Evolutionary conservation across 2,329 filamentous ascomycete species (phyloP), one percentile per base, ranked within the genome.

Genomic region (Rugonectria rugulosa): DNA sequence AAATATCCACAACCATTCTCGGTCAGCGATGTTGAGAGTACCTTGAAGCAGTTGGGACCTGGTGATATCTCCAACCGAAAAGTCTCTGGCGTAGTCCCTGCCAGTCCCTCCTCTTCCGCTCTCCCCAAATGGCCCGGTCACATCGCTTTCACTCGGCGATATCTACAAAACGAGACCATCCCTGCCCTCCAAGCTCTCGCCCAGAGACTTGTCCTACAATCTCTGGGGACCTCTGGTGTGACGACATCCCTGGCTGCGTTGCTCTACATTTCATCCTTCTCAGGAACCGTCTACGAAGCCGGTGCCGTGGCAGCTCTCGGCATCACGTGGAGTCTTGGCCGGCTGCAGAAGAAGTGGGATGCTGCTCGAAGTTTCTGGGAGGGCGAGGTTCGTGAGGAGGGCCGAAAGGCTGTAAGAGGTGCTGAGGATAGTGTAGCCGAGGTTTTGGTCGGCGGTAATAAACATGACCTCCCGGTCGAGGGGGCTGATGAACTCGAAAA

Each of bases 141-240:
- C 54, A 94, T 97, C 56, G 79, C 88, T 12, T 81, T 84, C 21
- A 87, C 88, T 7, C 85, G 92, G n/a, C 77, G 81, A 29, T 85
- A 86, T 60, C 81, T 92, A 3, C 80, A 87, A 36, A 75, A 80
- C n/a, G 81, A 85, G 56, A 90, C 88, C 0, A 81, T 92, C 2
- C 88, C 88, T 2, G 84, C 87, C 1, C 77, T 93, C 4, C 89
- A 92, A 67, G 86, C 88, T 2, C 77, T 91, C 0, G 88, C 89
- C 1, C 89, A 93, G 72, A 85, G 81, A 53, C 83, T 93, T 2
- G 86, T 97, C 5, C 70, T 96, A 5, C 87, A 92, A 67, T 90
- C 90, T 0, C 75, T 91, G 0, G 88, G 87, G 47, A 91, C 91
- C 0, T 89, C 90, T 0, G 85, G 86, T 5, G 75, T 90, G 3